These are phyloP conservation scores for Coriaria nepalensis DNA, from an alignment of 306 rosid species.

Conservation along the genomic window DNA sequence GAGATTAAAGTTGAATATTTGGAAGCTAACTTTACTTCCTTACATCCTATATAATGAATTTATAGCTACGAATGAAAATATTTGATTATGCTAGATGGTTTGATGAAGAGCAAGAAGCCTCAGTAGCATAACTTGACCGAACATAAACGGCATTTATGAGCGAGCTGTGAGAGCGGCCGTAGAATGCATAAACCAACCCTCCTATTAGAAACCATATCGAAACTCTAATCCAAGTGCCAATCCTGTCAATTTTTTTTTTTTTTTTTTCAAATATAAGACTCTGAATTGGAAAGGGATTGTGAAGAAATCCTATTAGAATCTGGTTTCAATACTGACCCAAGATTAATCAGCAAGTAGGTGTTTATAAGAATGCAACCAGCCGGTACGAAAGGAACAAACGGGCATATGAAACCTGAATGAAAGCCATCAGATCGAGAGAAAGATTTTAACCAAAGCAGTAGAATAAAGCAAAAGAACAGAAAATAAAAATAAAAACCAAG, in stretches of 20 bases:
- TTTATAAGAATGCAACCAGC: constrained; percentile 57
- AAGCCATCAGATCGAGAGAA: too few species aligned
- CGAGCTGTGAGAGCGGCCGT: constrained; percentile 57
- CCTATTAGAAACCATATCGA: constrained; percentile 48
- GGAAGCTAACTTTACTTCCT: too few species aligned
- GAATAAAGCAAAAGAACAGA: not conserved
- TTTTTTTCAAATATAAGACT: too few species aligned
- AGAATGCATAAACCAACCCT: constrained; percentile 32
- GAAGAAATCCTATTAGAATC: too few species aligned
- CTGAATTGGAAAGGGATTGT: not conserved
- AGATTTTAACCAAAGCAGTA: too few species aligned
- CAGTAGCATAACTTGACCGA: constrained; percentile 31
- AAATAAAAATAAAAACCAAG: not conserved
- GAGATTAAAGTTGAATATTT: too few species aligned
- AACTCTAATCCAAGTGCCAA: constrained; percentile 47
- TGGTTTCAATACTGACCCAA: constrained; percentile 33
- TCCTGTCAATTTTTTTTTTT: constrained; percentile 30
- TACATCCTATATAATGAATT: too few species aligned
- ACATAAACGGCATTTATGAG: constrained; percentile 49
- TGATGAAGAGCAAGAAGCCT: constrained; percentile 28
- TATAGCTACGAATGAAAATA: not conserved
- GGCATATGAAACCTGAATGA: constrained; percentile 51
- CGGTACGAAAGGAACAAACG: constrained; percentile 59
- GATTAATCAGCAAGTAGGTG: constrained; percentile 50
- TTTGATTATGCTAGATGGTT: constrained; percentile 17